Evolutionary conservation across 2,329 filamentous ascomycete genomes (phyloP).

Genomic region (Dactylella cylindrospora): DNA sequence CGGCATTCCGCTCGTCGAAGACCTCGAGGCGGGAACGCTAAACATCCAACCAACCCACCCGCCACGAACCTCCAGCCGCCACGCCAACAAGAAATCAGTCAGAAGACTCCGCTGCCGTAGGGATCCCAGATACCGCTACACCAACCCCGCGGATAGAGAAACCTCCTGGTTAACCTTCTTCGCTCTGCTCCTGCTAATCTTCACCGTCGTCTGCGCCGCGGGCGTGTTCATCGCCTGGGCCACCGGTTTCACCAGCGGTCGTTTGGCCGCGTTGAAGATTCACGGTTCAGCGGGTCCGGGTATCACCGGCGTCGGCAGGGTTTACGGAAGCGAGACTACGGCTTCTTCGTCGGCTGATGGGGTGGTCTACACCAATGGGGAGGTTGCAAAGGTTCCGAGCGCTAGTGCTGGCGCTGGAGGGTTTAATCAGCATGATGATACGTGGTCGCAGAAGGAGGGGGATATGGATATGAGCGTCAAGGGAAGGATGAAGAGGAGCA

Average conservation of each 20-base stretch:
- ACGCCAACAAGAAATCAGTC: slow-evolving; percentile 6
- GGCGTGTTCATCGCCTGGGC: slow-evolving; percentile 42
- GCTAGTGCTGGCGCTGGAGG: neutral
- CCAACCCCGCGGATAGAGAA: slow-evolving; percentile 17
- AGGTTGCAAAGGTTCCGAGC: neutral
- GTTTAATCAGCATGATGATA: neutral
- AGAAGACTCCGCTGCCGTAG: slow-evolving; percentile 31
- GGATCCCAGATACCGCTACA: slow-evolving; percentile 23
- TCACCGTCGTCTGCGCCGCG: slow-evolving; percentile 31
- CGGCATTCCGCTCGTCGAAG: slow-evolving; percentile 12
- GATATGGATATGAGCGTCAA: neutral
- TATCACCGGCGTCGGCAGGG: neutral
- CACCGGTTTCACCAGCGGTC: slow-evolving; percentile 27
- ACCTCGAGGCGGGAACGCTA: slow-evolving; percentile 8
- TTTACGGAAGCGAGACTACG: slow-evolving; percentile 3
- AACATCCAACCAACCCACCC: slow-evolving; percentile 5
- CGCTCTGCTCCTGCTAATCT: slow-evolving; percentile 12
- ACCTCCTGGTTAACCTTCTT: slow-evolving; percentile 38
- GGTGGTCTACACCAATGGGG: too few species aligned
- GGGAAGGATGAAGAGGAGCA: slow-evolving; percentile 12
- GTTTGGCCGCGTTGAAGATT: too few species aligned
- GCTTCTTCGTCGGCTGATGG: too few species aligned
- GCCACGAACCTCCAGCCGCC: slow-evolving; percentile 6
- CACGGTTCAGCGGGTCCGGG: neutral
- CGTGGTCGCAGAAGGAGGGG: neutral